Base-by-base conservation (phyloP, 768 basidiomycete genomes). In the Kwoniella mangroviensis region DNA sequence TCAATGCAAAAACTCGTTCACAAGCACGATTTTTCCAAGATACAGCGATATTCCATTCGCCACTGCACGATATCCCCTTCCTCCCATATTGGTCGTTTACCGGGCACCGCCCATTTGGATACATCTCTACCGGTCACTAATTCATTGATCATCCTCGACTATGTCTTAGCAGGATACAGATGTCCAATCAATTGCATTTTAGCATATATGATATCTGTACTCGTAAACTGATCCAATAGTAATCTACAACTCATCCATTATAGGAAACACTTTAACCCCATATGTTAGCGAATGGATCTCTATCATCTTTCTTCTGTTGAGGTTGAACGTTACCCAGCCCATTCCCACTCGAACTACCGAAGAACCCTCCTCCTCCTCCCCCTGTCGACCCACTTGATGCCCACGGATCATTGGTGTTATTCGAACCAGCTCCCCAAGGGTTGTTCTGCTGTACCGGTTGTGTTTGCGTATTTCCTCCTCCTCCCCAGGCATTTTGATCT, bases 251-350 rank as follows among this genome's bases (percentile, higher is more conserved):
- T 26, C 15, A 17, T 24, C 26, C 22, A 24, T 24, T 24, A 17
- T 3, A 13, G 13, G 4, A 28, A 21, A 21, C 26, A 41, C 40
- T n/a, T 22, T 65, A 71, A 3, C 65, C 70, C 78, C 74, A 77
- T 42, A 79, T 72, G 68, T 79, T 77, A 11, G 75, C 78, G 68
- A 79, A 79, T n/a, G 78, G 75, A 72, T 79, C 77, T 51, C 65
- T 49, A 57, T 79, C 73, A 59, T 76, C 72, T 59, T 76, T 71
- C 45, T 72, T 68, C 45, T 57, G 66, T 34, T 45, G 62, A 21
- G 65, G 60, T 55, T 58, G 67, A 43, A 54, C 15, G 3, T 24
- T 54, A 58, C 40, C 22, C 28, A 51, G 24, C n/a, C 65, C 67
- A 64, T 54, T 64, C 1, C 28, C 22, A 26, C 53, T 51, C 10